Conservation (phyloP, 768 basidiomycete genomes). For the Suillus ampliporus region DNA sequence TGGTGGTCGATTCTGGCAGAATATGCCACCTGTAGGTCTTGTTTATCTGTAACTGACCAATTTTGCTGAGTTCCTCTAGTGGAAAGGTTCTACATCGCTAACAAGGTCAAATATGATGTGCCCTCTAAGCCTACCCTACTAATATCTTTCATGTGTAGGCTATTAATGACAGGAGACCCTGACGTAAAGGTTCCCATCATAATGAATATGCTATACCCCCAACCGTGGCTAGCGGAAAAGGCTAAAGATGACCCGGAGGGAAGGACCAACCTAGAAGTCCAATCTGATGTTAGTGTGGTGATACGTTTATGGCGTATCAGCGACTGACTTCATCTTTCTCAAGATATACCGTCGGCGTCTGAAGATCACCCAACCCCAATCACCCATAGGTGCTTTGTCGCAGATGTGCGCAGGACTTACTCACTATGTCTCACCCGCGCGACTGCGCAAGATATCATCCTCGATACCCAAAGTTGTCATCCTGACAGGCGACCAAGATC, state of each 20-base stretch:
- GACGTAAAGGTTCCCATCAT: conserved; percentile 54
- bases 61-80: conserved; percentile 33
- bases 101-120: conserved; percentile 32
- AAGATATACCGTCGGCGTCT: conserved; percentile 56
- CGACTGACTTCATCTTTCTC: neutral
- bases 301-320: neutral
- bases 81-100: conserved; percentile 44
- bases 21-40: conserved; percentile 64
- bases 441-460: conserved; percentile 53
- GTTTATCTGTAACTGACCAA: neutral
- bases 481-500: conserved; percentile 72
- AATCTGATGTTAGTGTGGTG: conserved; percentile 51
- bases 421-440: conserved; percentile 58
- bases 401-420: conserved; percentile 75
- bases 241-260: conserved; percentile 58
- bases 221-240: conserved; percentile 61
- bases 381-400: conserved; percentile 63
- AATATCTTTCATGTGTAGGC: conserved; percentile 36
- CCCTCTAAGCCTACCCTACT: conserved; percentile 7
- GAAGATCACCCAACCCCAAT: conserved; percentile 60
- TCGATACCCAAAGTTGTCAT: conserved; percentile 69
- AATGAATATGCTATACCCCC: conserved; percentile 64
- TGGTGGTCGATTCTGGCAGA: conserved; percentile 60
- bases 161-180: conserved; percentile 43
- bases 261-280: conserved; percentile 68